phyloP scores from a whole-genome alignment of 768 basidiomycete species.

The Mrakia blollopis region DNA sequence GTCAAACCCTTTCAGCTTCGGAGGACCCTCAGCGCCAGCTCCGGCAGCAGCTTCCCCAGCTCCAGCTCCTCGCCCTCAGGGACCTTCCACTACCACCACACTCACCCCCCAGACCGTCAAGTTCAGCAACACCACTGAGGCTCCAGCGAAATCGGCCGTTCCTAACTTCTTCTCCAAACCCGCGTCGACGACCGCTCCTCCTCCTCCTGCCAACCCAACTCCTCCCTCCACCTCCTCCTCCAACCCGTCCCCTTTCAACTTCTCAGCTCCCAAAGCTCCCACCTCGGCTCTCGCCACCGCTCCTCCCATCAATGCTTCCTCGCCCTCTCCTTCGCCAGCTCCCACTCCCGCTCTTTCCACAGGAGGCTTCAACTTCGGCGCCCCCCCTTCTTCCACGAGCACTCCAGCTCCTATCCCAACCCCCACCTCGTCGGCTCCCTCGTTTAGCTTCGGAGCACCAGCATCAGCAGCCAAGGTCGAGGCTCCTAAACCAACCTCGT shows the following conservation, averaged over 20 bases:
- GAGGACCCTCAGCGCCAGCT: not conserved
- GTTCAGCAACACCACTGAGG: not conserved
- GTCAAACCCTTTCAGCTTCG: not conserved
- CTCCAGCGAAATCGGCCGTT: not conserved
- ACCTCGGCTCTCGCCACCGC: constrained; percentile 10
- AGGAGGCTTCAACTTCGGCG: constrained; percentile 22
- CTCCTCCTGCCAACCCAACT: not conserved
- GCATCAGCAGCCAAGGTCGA: not conserved
- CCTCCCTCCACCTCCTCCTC: not conserved
- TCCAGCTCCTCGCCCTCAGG: not conserved
- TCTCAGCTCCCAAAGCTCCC: not conserved
- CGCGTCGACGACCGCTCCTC: not conserved
- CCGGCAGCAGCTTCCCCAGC: not conserved
- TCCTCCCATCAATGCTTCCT: constrained; percentile 3
- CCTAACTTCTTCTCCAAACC: constrained; percentile 26
- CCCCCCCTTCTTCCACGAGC: not conserved
- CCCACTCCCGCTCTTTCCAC: not conserved
- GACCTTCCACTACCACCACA: not conserved
- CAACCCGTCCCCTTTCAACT: constrained; percentile 8
- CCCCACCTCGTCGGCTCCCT: not conserved
- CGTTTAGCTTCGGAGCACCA: constrained; percentile 10
- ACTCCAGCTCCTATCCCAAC: not conserved
- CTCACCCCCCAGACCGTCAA: not conserved
- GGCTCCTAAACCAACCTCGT: not conserved
- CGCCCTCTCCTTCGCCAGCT: not conserved